These are phyloP conservation scores for Microbotryomycetes sp. DNA, from an alignment of 1,284 basidiomycete species.

Conservation along the genomic window DNA sequence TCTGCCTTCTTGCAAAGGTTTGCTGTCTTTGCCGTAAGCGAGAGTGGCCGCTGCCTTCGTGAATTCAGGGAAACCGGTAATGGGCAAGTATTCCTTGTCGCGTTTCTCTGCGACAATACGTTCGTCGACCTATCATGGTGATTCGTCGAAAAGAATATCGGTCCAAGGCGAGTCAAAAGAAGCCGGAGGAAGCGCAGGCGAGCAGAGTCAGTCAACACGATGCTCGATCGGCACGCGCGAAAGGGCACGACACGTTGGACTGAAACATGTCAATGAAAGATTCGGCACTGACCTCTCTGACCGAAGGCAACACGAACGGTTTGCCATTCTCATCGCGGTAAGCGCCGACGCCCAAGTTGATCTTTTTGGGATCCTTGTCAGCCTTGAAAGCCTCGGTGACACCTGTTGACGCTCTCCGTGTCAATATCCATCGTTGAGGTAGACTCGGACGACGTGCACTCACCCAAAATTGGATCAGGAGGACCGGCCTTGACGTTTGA, in stretches of 20 bases:
- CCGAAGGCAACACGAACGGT: conserved; percentile 85
- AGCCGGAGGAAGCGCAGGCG: conserved; percentile 1
- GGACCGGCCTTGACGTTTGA: conserved; percentile 76
- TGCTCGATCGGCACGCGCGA: neutral
- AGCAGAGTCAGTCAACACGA: neutral
- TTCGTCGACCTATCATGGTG: conserved; percentile 72
- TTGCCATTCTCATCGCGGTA: conserved; percentile 93
- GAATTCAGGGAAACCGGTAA: conserved; percentile 83
- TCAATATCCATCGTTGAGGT: neutral
- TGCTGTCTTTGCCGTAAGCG: conserved; percentile 80
- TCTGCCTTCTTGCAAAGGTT: conserved; percentile 64
- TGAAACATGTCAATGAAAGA: neutral
- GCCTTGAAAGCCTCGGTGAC: conserved; percentile 93
- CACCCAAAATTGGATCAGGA: conserved; percentile 89
- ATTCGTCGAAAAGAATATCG: too few relatives aligned
- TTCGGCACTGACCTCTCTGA: conserved; percentile 60
- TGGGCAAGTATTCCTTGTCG: conserved; percentile 98
- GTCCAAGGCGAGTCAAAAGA: too few relatives aligned
- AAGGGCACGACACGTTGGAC: neutral
- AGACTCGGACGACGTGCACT: conserved; percentile 33
- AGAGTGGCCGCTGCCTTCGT: conserved; percentile 83
- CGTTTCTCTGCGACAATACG: conserved; percentile 58
- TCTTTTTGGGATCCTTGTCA: conserved; percentile 83
- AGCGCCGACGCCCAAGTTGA: conserved; percentile 78
- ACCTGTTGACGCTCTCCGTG: conserved; percentile 46